phyloP scores from a whole-genome alignment of 1,284 basidiomycete genomes.

The Apiotrichum montevideense region DNA sequence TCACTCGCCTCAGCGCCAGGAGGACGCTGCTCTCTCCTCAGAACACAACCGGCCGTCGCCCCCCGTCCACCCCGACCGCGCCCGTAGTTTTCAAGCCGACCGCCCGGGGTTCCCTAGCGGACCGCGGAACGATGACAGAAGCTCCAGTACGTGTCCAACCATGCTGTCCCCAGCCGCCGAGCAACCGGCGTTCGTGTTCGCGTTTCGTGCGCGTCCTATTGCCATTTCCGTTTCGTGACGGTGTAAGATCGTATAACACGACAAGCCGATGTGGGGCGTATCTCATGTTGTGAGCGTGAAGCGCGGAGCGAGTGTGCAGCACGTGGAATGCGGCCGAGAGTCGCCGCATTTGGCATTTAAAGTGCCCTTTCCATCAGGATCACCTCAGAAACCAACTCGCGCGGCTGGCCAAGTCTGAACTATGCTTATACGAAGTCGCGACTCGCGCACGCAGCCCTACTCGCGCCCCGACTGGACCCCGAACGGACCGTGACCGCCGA shows the following conservation, averaged over 20 bases:
- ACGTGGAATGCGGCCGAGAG: no score
- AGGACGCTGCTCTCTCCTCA: background rate
- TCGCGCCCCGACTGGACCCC: background rate
- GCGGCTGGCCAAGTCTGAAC: background rate
- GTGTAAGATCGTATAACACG: no score
- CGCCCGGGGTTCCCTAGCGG: background rate
- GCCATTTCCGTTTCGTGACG: no score
- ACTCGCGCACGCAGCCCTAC: background rate
- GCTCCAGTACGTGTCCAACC: constrained; percentile 2
- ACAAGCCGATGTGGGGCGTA: no score
- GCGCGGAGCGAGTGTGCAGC: no score
- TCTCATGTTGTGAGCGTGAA: no score
- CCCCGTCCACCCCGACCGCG: background rate
- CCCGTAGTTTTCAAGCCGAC: background rate
- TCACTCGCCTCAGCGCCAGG: background rate
- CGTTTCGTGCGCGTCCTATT: no score
- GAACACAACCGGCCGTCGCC: background rate
- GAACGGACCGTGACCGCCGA: background rate
- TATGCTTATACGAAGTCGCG: constrained; percentile 1
- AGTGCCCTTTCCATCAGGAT: no score
- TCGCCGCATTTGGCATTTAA: background rate
- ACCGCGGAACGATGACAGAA: background rate
- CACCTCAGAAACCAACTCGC: background rate
- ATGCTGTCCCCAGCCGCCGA: background rate
- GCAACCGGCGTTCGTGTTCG: no score